phyloP scores from a whole-genome alignment of 139 green algal species.

The Penium margaritaceum region DNA sequence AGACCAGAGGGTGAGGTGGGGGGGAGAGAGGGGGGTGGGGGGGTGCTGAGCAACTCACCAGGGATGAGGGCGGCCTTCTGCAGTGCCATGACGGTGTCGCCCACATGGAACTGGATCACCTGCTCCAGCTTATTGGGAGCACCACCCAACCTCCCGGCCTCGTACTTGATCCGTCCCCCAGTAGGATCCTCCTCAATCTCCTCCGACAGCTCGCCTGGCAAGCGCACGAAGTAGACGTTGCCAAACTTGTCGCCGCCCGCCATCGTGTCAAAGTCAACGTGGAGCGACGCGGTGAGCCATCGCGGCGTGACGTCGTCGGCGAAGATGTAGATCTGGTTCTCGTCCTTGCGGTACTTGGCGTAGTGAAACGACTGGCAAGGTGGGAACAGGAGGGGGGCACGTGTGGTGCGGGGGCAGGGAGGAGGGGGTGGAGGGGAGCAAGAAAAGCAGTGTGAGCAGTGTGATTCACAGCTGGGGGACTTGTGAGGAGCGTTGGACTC shows the following conservation, averaged over 20 bases:
- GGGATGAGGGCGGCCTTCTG: constrained; percentile 21
- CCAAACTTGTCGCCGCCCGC: constrained; percentile 89
- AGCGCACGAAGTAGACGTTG: constrained; percentile 70
- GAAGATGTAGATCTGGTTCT: constrained; percentile 91
- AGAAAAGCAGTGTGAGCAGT: no score
- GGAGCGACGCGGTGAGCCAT: constrained; percentile 70
- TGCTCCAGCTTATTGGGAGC: constrained; percentile 77
- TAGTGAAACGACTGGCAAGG: constrained; percentile 66
- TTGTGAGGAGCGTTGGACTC: no score
- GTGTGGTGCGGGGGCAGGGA: neutral
- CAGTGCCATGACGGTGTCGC: constrained; percentile 80
- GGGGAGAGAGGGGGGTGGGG: no score
- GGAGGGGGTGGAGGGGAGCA: neutral
- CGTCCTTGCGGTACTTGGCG: constrained; percentile 75
- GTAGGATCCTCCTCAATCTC: constrained; percentile 94
- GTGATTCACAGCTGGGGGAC: no score
- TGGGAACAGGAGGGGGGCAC: neutral
- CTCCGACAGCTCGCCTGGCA: constrained; percentile 75
- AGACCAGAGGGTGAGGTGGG: no score
- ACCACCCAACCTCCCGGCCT: constrained; percentile 62
- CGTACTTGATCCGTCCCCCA: constrained; percentile 70
- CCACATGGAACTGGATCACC: constrained; percentile 84
- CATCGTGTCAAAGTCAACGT: constrained; percentile 93
- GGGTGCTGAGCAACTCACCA: no score
- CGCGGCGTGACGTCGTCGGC: constrained; percentile 79